Conservation (phyloP, 1,284 basidiomycete species). For the Moesziomyces parantarcticus region DNA sequence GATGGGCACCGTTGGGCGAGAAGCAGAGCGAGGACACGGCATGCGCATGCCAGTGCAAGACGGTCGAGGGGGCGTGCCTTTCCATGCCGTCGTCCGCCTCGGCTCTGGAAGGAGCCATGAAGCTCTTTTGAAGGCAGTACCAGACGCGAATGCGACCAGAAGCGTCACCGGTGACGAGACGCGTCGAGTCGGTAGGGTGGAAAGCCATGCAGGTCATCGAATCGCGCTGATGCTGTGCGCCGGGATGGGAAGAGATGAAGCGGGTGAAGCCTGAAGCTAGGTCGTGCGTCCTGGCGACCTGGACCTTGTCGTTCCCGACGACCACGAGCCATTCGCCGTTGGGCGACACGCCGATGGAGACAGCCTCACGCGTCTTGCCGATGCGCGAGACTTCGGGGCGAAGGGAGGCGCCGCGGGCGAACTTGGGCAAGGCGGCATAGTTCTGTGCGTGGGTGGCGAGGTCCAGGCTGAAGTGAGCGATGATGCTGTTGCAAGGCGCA, state of each 20-base stretch:
- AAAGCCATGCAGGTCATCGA: constrained; percentile 85
- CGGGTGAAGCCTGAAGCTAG: constrained; percentile 75
- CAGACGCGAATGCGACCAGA: constrained; percentile 87
- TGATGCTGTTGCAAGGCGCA: constrained; percentile 49
- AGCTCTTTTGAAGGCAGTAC: constrained; percentile 78
- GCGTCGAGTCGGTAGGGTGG: constrained; percentile 86
- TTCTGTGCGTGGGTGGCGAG: constrained; percentile 10
- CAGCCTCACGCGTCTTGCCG: constrained; percentile 69
- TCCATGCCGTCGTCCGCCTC: constrained; percentile 37
- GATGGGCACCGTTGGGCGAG: constrained; percentile 88
- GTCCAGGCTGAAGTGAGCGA: constrained; percentile 49
- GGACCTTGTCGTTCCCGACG: constrained; percentile 81
- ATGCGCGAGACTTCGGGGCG: constrained; percentile 71
- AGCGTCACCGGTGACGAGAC: constrained; percentile 89
- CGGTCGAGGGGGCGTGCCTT: constrained; percentile 76
- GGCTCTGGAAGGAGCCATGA: constrained; percentile 47
- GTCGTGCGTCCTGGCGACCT: constrained; percentile 71
- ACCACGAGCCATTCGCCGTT: constrained; percentile 85
- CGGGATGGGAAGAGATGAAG: constrained; percentile 73
- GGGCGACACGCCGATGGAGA: constrained; percentile 76
- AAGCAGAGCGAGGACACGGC: constrained; percentile 89
- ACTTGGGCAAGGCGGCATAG: constrained; percentile 22
- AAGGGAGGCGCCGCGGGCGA: constrained; percentile 34
- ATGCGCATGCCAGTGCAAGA: constrained; percentile 97
- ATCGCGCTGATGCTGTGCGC: constrained; percentile 29